Evolutionary conservation across 2,329 filamentous ascomycete genomes (phyloP), one percentile per base, ranked within the genome.

Genomic region (Nannizziopsis barbatae): DNA sequence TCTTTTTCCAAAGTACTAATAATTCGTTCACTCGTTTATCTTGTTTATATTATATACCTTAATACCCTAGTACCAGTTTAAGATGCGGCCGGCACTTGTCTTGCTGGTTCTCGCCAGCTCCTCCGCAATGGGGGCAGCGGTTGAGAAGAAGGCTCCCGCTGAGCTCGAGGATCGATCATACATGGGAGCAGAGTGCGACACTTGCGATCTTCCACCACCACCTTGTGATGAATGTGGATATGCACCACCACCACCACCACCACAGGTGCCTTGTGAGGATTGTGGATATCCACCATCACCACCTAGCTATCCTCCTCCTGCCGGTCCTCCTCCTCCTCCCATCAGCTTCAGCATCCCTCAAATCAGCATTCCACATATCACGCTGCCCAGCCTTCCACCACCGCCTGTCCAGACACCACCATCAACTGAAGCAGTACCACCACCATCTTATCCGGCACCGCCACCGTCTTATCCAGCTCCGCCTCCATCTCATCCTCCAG

Each of bases 61-160:
- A 46, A 35, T 36, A 37, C 20, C 12, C 20, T 43, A n/a, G 11
- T 27, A 27, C 6, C 14, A 44, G 32, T 17, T 22, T 27, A 59
- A 53, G 40, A 57, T 62, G 55, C 58, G 56, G 46, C 52, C 52
- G 15, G 51, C 53, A 15, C 36, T 59, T 38, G 43, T 56, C 45
- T 30, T 58, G 14, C 51, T 62, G 52, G 57, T 59, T 43, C 40
- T 60, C 20, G 55, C 55, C 50, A 53, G 52, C 50, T 44, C 53
- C 15, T 56, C 55, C 37, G 22, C 22, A 27, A 27, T 56, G 27
- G 59, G 55, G 40, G 54, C 44, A 22, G 53, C 56, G 14, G 50
- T 55, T 17, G 37, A 55, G 41, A 49, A 30, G 7, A 35, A 46
- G 38, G 31, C 47, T 37, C 14, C 53, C 47, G 53, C 53, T 47